Evolutionary conservation across 441 rosid genomes (phyloP), one percentile per base, ranked within the genome.

Genomic region (Pelargonium citronellum): DNA sequence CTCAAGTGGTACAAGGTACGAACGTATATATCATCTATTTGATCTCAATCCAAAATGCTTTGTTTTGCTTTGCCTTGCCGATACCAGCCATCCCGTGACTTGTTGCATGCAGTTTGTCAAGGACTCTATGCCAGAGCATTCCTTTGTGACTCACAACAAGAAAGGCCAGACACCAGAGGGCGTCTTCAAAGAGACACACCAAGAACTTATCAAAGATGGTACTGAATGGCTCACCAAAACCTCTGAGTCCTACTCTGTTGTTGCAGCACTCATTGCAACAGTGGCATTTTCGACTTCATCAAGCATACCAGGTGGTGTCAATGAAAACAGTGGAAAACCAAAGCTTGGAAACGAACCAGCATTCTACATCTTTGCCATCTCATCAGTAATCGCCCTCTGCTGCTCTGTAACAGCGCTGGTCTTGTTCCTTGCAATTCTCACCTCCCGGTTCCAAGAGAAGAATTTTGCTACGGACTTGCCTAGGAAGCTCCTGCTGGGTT

Each of bases 61-160:
- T n/a, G n/a, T n/a, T n/a, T n/a, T n/a, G n/a, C n/a, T n/a, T n/a
- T n/a, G n/a, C n/a, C n/a, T n/a, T n/a, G n/a, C n/a, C n/a, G n/a
- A n/a, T n/a, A n/a, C n/a, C n/a, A n/a, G n/a, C n/a, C n/a, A n/a
- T n/a, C n/a, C n/a, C n/a, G n/a, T n/a, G n/a, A n/a, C n/a, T n/a
- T n/a, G n/a, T n/a, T n/a, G n/a, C n/a, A n/a, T n/a, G 62, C 80
- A 84, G 90, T 84, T 67, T 66, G 88, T 84, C 0, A 84, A 78
- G 67, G 15, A 49, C 11, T 80, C 85, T 8, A 71, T 84, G 83
- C 83, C 83, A n/a, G n/a, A n/a, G n/a, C n/a, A n/a, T n/a, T n/a
- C n/a, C n/a, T n/a, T n/a, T n/a, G n/a, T n/a, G n/a, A n/a, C n/a
- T n/a, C n/a, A n/a, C 67, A 85, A 87, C 73, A 71, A 68, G 7